Base-by-base conservation (phyloP, 129 eudicot species). In the Pittosporum tobira region DNA sequence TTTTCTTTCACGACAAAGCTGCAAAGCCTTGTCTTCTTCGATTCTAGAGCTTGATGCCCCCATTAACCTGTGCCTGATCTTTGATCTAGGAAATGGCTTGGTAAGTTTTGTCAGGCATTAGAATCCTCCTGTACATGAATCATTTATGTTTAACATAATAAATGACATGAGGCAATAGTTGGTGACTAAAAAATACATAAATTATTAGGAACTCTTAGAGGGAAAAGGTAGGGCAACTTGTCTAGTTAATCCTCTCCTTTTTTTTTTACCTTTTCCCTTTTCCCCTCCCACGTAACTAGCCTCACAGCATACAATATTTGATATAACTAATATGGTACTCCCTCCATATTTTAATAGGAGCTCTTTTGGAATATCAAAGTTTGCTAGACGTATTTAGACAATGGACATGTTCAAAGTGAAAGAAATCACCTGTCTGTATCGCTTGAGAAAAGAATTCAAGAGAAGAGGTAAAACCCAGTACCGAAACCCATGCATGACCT, bases 11-110 rank as follows among this genome's bases (percentile, higher is more conserved):
- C 94, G 98, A 26, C 98, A 91, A 29, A 91, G 81, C 71, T 78
- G 85, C 29, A 91, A 72, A 27, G 94, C 88, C 66, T 91, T 91
- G 65, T 83, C 98, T 71, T 91, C 98, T 68, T 86, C 98, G 51
- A 74, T 48, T 78, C 70, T 83, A 64, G 98, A 91, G 78, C 50
- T 83, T 34, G 87, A 74, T 3, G 85, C 94, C 75, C 98, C 98
- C 98, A 91, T 91, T n/a, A 15, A 23, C 45, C 52, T 52, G 43
- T 30, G 43, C 63, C 37, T 51, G 21, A 31, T 19, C 49, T 65
- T 28, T 47, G n/a, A 5, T 65, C 25, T 13, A 40, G 51, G 51
- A 65, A 4, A 40, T 11, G 19, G 16, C n/a, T 25, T 12, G 28
- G 30, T 48, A 45, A 45, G 28, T 54, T 24, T 71, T 54, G 10